A percentile compares a stretch with the other conserved stretches of the same genome.
Conservation (phyloP, 139 green algal species). For the Chlamydomonas sp. region DNA sequence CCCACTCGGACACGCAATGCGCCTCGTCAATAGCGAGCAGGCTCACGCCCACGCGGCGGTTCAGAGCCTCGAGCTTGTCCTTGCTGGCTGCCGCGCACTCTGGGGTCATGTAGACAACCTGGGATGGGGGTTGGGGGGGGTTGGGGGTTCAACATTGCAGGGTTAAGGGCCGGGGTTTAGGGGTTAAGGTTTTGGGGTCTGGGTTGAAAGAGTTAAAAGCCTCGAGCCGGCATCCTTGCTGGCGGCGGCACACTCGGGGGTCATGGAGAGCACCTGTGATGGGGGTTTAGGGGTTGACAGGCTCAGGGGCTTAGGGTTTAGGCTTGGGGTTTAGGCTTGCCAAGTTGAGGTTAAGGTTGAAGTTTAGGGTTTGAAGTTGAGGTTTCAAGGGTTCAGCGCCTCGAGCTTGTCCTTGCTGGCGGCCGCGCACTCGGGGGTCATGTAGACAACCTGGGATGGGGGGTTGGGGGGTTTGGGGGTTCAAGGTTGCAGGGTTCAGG, state of each 20-base stretch:
- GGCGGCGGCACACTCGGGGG: neutral
- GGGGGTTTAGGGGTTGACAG: neutral
- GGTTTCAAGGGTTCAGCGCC: conserved; percentile 37
- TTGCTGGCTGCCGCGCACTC: conserved; percentile 38
- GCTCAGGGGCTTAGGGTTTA: neutral
- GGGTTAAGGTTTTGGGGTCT: neutral
- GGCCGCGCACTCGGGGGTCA: conserved; percentile 58
- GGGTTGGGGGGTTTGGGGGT: conserved; percentile 1
- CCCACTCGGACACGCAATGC: conserved; percentile 40
- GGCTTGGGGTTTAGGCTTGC: neutral
- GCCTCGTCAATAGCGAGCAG: conserved; percentile 58
- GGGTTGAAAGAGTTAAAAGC: neutral
- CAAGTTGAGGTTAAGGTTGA: too few relatives aligned
- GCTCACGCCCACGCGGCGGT: conserved; percentile 26
- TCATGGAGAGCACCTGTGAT: neutral
- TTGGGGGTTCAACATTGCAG: neutral
- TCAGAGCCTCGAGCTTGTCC: conserved; percentile 32
- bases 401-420: conserved; percentile 20
- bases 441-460: conserved; percentile 55
- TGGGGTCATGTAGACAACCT: conserved; percentile 62
- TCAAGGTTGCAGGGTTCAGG: too few relatives aligned
- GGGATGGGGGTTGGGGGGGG: conserved; percentile 30
- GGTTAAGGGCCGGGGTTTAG: too few relatives aligned
- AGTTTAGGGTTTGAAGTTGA: too few relatives aligned
- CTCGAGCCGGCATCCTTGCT: neutral